Evolutionary conservation across 306 rosid genomes (phyloP).

Genomic region (Cyamopsis tetragonoloba): DNA sequence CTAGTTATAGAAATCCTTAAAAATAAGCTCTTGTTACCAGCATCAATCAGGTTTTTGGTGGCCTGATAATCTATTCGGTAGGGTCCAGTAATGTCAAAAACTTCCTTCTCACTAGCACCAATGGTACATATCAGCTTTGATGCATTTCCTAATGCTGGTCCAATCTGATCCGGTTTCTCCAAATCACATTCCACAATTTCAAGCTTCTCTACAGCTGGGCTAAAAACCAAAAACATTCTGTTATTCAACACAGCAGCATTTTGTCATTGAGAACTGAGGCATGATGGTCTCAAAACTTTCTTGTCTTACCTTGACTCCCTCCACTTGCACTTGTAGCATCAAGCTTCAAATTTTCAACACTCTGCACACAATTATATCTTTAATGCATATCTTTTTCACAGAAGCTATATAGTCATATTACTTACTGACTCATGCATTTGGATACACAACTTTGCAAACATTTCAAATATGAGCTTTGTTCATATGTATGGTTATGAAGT

Average conservation of each 20-base stretch:
- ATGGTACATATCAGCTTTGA: slow-evolving; percentile 83
- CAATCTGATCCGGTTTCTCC: slow-evolving; percentile 66
- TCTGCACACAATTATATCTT: slow-evolving; percentile 49
- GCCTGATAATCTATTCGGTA: slow-evolving; percentile 85
- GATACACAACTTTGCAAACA: too few relatives aligned
- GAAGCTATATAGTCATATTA: neutral
- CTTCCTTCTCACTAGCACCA: slow-evolving; percentile 97
- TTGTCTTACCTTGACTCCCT: slow-evolving; percentile 56
- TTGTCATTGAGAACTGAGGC: slow-evolving; percentile 11
- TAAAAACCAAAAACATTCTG: slow-evolving; percentile 80
- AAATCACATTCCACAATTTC: slow-evolving; percentile 95
- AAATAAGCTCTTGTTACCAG: slow-evolving; percentile 54
- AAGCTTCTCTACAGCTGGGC: slow-evolving; percentile 99
- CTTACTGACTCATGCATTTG: too few relatives aligned
- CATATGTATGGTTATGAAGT: too few relatives aligned
- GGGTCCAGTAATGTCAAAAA: slow-evolving; percentile 89
- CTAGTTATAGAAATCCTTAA: too few relatives aligned
- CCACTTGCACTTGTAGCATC: slow-evolving; percentile 41
- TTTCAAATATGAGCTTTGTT: too few relatives aligned
- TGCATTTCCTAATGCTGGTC: slow-evolving; percentile 68
- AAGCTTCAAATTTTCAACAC: slow-evolving; percentile 65
- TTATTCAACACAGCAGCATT: slow-evolving; percentile 52
- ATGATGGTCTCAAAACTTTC: slow-evolving; percentile 28
- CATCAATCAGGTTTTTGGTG: slow-evolving; percentile 73
- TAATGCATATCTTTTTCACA: slow-evolving; percentile 21